Conservation (phyloP, 805 yeast species). For the Blastobotrys americana region DNA sequence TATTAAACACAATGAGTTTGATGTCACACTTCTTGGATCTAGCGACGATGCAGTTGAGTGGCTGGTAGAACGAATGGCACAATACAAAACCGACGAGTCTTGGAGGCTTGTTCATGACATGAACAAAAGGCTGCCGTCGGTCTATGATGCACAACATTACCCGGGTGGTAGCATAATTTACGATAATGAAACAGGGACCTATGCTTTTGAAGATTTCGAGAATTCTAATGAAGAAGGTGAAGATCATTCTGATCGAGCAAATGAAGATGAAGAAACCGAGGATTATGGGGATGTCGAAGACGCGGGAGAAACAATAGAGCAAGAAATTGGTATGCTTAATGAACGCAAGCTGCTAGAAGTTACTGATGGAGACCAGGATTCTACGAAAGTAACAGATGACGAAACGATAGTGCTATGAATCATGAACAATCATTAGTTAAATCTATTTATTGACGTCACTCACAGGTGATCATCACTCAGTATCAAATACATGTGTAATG, state of each 20-base stretch:
- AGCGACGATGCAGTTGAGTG: constrained; percentile 78
- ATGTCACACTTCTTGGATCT: constrained; percentile 64
- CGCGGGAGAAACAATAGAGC: constrained; percentile 4
- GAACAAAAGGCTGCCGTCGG: constrained; percentile 12
- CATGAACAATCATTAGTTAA: neutral
- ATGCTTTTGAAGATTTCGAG: constrained; percentile 14
- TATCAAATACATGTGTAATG: no score
- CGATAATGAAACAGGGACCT: constrained; percentile 22
- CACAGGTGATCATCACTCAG: no score
- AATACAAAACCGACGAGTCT: neutral
- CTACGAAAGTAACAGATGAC: neutral
- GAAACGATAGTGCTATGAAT: neutral
- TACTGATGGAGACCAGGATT: neutral
- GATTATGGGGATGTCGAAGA: constrained; percentile 7
- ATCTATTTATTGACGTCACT: no score
- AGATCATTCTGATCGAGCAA: neutral
- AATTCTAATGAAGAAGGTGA: constrained; percentile 1
- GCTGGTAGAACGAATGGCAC: constrained; percentile 45
- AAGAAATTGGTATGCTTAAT: neutral
- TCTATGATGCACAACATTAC: constrained; percentile 12
- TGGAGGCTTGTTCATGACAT: constrained; percentile 54
- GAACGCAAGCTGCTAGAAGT: no score
- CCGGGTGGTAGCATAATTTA: constrained; percentile 22
- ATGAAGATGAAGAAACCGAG: constrained; percentile 1
- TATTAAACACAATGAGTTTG: constrained; percentile 70